Evolutionary conservation across 2,329 filamentous ascomycete species (phyloP).

Genomic region (Verruconis gallopava): DNA sequence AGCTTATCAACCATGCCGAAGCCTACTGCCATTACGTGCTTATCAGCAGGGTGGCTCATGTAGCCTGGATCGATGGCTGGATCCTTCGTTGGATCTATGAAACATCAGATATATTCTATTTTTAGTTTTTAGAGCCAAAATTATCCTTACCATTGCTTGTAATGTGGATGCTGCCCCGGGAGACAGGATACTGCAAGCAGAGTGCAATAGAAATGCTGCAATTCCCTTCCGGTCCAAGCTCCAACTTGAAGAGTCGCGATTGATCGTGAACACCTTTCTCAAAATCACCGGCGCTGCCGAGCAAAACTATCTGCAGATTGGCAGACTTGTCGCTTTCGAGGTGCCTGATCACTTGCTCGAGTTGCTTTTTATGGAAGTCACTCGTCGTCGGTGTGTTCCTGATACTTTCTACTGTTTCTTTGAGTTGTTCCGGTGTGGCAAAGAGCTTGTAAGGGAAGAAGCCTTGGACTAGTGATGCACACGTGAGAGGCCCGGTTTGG

Average conservation of each 20-base stretch:
- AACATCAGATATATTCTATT: constrained; percentile 9
- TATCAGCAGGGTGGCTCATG: constrained; percentile 19
- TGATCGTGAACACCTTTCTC: neutral
- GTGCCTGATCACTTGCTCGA: constrained; percentile 9
- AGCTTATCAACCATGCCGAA: constrained; percentile 30
- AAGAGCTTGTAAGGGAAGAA: constrained; percentile 9
- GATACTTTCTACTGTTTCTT: constrained; percentile 5
- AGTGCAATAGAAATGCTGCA: constrained; percentile 17
- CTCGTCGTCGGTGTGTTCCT: neutral
- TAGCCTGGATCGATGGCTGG: constrained; percentile 19
- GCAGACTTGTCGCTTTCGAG: constrained; percentile 6
- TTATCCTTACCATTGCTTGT: constrained; percentile 11
- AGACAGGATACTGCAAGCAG: constrained; percentile 20
- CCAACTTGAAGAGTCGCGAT: constrained; percentile 12
- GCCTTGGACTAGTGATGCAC: constrained; percentile 7
- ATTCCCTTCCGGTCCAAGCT: constrained; percentile 11
- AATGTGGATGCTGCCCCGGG: constrained; percentile 21
- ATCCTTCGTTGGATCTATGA: constrained; percentile 9
- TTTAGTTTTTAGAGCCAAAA: constrained; percentile 8
- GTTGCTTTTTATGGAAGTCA: constrained; percentile 9
- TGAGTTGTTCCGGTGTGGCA: constrained; percentile 1
- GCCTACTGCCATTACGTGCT: constrained; percentile 19
- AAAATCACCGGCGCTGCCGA: neutral
- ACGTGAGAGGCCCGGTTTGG: constrained; percentile 2
- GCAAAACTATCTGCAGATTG: constrained; percentile 6